Percentiles rank a stretch among this genome's conserved stretches.
Conservation (phyloP, 331 rosid species). For the Rosa hybrid region DNA sequence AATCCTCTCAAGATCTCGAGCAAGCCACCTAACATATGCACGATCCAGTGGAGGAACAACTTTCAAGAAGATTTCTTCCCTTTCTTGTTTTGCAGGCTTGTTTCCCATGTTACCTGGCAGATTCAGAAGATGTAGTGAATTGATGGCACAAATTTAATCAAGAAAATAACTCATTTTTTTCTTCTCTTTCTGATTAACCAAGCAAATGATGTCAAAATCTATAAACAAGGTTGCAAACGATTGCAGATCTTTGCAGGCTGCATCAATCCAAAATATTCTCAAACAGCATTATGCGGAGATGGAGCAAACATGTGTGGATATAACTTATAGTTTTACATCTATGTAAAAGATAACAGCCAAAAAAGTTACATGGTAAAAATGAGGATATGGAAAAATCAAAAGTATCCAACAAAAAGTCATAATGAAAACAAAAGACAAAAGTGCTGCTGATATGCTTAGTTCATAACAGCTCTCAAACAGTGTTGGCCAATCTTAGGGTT, state of each 20-base stretch:
- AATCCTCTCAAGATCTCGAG: slow-evolving; percentile 60
- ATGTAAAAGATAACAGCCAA: background rate
- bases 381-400: background rate
- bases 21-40: slow-evolving; percentile 55
- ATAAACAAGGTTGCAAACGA: background rate
- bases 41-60: slow-evolving; percentile 67
- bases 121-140: slow-evolving; percentile 24
- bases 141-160: background rate
- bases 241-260: background rate
- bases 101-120: slow-evolving; percentile 57
- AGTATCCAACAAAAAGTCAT: background rate
- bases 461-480: background rate
- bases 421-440: background rate
- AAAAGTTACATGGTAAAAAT: background rate
- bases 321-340: background rate
- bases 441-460: background rate
- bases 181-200: background rate
- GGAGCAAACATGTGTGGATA: background rate
- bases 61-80: slow-evolving; percentile 50
- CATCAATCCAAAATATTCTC: background rate
- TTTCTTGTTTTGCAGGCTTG: slow-evolving; percentile 49
- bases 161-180: background rate
- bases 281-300: background rate
- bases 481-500: background rate
- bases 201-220: background rate